Evolutionary conservation across 768 basidiomycete species (phyloP), one percentile per base, ranked within the genome.

Genomic region (Neoboletus brunneissimus): DNA sequence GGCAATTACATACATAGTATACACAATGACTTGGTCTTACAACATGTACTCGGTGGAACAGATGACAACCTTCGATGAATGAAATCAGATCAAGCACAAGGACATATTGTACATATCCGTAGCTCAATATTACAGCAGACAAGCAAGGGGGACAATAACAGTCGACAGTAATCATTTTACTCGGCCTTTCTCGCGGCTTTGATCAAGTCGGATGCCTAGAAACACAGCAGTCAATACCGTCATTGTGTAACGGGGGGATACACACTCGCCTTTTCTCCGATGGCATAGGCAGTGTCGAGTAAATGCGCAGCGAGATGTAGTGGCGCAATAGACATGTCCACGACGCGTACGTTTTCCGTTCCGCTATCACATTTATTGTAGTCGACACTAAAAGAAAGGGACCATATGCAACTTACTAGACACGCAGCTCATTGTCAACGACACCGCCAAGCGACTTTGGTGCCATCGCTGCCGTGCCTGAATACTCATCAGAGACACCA

Each of bases 401-500:
- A 13, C 4, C 10, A 23, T 7, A 15, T 12, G 27, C 18, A 6
- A 45, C 58, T 54, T 20, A 61, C 62, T 64, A 52, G 35, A 64
- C 41, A 15, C 63, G 62, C 43, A 64, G 44, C 13, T 64, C 35
- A 15, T 47, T 23, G n/a, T 62, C 57, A 3, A 64, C 62, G 12
- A 64, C 62, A n/a, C 62, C 62, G 5, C 62, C 62, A 2, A 64
- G 45, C n/a, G 52, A 45, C 22, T 31, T 41, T n/a, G 62, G 58
- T 1, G 63, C 63, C 63, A 64, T 64, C 16, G 63, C 16, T n/a
- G 63, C 46, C 2, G 62, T 64, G 1, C 62, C 62, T 64, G 18
- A 10, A 12, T n/a, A 12, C 18, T 50, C 22, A 16, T 63, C 29
- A 64, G 27, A 34, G n/a, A 42, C 18, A 9, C 25, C 34, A 2